Evolutionary conservation across 768 basidiomycete genomes (phyloP).

Genomic region (Tylopilus rubrobrunneus): DNA sequence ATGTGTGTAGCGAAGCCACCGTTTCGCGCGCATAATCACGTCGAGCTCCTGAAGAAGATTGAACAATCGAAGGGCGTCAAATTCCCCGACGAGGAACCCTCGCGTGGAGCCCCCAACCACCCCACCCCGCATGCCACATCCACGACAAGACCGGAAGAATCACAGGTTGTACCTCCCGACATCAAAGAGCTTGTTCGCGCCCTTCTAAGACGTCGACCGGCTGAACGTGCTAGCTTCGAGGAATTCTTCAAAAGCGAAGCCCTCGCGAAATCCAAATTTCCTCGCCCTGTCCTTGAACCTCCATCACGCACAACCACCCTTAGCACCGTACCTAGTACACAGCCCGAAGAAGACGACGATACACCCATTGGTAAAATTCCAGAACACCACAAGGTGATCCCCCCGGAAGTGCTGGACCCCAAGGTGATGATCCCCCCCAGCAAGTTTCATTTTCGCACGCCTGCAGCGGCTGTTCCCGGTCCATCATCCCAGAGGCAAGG

Average conservation of each 20-base stretch:
- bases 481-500: slow-evolving; percentile 22
- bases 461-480: neutral
- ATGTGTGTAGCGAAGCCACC: slow-evolving; percentile 93
- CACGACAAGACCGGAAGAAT: slow-evolving; percentile 39
- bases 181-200: slow-evolving; percentile 83
- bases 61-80: slow-evolving; percentile 87
- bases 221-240: slow-evolving; percentile 82
- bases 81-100: slow-evolving; percentile 88
- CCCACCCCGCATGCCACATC: slow-evolving; percentile 12
- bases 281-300: slow-evolving; percentile 39
- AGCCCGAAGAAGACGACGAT: slow-evolving; percentile 30
- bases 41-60: slow-evolving; percentile 91
- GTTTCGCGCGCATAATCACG: slow-evolving; percentile 93
- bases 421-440: slow-evolving; percentile 80
- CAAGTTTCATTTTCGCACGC: slow-evolving; percentile 61
- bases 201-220: slow-evolving; percentile 81
- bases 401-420: slow-evolving; percentile 76
- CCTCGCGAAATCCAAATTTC: slow-evolving; percentile 74
- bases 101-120: slow-evolving; percentile 37
- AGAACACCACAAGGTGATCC: slow-evolving; percentile 71
- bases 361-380: slow-evolving; percentile 46
- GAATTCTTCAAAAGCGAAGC: slow-evolving; percentile 87
- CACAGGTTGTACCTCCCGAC: slow-evolving; percentile 67
- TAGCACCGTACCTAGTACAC: slow-evolving; percentile 13
- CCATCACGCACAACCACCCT: slow-evolving; percentile 10